These are phyloP conservation scores for Sarocladium kiliense DNA, from an alignment of 2,329 filamentous ascomycete species.

Conservation along the genomic window DNA sequence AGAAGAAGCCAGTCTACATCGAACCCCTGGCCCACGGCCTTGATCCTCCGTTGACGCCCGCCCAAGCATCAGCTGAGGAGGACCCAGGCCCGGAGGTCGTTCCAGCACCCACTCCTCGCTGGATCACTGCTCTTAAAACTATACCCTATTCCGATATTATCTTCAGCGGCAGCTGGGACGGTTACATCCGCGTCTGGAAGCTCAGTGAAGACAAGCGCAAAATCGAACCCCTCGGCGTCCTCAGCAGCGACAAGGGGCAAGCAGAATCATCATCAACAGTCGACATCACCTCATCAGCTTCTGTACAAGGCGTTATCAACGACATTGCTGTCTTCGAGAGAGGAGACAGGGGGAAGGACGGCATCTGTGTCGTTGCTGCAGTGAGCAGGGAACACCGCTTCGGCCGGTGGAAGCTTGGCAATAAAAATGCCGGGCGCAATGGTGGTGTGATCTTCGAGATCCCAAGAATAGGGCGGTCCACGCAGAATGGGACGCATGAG, in stretches of 20 bases:
- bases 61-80: slow-evolving; percentile 68
- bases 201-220: slow-evolving; percentile 77
- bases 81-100: slow-evolving; percentile 56
- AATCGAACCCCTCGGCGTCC: slow-evolving; percentile 65
- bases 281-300: not conserved
- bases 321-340: slow-evolving; percentile 83
- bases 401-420: slow-evolving; percentile 69
- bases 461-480: slow-evolving; percentile 36
- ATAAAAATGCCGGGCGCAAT: slow-evolving; percentile 58
- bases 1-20: slow-evolving; percentile 89
- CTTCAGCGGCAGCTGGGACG: slow-evolving; percentile 88
- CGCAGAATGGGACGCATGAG: slow-evolving; percentile 19
- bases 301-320: slow-evolving; percentile 75
- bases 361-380: slow-evolving; percentile 79
- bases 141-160: slow-evolving; percentile 89
- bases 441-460: slow-evolving; percentile 87
- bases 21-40: slow-evolving; percentile 79
- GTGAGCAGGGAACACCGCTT: slow-evolving; percentile 82
- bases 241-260: slow-evolving; percentile 38
- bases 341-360: slow-evolving; percentile 69
- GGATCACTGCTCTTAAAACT: slow-evolving; percentile 83
- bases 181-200: slow-evolving; percentile 78
- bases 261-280: slow-evolving; percentile 16
- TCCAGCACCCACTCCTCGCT: slow-evolving; percentile 66
- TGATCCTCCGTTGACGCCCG: slow-evolving; percentile 63